These are phyloP conservation scores for Arachnomyces sp. DNA, from an alignment of 2,329 filamentous ascomycete species.

Conservation along the genomic window DNA sequence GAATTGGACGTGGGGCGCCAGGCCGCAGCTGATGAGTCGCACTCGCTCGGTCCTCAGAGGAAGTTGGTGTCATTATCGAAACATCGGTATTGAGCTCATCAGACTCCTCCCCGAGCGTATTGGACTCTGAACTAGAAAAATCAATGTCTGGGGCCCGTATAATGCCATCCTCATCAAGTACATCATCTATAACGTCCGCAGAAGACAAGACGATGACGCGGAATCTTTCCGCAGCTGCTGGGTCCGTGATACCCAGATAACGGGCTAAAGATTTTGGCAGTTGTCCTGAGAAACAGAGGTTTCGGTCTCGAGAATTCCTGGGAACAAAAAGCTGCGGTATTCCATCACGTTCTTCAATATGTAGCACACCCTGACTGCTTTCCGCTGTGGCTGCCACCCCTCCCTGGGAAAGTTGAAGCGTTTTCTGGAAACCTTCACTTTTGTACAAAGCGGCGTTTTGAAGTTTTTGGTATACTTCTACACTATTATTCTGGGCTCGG, in stretches of 20 bases:
- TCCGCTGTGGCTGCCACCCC: not conserved
- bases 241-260: too few relatives aligned
- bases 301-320: not conserved
- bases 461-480: not conserved
- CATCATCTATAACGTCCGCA: not conserved
- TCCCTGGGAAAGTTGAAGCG: not conserved
- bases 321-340: not conserved
- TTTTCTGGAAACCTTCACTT: not conserved
- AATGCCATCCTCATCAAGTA: not conserved
- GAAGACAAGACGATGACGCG: not conserved
- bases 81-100: too few relatives aligned
- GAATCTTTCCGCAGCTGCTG: not conserved
- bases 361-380: not conserved
- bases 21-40: too few relatives aligned
- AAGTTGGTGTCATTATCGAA: too few relatives aligned
- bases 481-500: not conserved
- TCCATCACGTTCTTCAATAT: not conserved
- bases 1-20: too few relatives aligned
- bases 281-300: too few relatives aligned
- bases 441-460: not conserved
- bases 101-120: not conserved
- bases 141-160: not conserved
- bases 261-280: too few relatives aligned
- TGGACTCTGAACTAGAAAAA: not conserved
- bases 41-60: too few relatives aligned